These are phyloP conservation scores for Aurinia saxatilis DNA, from an alignment of 345 rosid species.

Conservation along the genomic window DNA sequence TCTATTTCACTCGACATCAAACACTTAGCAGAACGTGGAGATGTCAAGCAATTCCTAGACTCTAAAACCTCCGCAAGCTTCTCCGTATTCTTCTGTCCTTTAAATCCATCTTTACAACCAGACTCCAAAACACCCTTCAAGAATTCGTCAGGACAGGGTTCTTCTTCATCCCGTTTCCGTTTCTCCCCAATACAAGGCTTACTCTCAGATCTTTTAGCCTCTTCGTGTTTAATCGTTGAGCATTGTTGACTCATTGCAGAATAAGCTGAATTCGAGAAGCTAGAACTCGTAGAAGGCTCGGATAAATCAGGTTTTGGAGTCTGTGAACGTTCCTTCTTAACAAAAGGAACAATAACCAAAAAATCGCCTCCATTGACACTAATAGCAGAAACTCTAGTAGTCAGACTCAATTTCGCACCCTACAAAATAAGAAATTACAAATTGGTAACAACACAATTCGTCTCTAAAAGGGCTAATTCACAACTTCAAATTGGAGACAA, in stretches of 20 bases:
- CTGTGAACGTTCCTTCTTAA: slow-evolving; percentile 48
- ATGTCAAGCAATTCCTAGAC: slow-evolving; percentile 52
- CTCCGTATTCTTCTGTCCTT: slow-evolving; percentile 42
- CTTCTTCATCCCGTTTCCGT: slow-evolving; percentile 40
- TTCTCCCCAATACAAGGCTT: slow-evolving; percentile 22
- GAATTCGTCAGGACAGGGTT: slow-evolving; percentile 33
- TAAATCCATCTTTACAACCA: slow-evolving; percentile 33
- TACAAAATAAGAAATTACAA: slow-evolving; percentile 18
- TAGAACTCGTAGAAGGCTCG: slow-evolving; percentile 17
- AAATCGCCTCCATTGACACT: slow-evolving; percentile 43
- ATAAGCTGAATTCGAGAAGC: slow-evolving; percentile 55
- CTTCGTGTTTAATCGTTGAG: slow-evolving; percentile 26
- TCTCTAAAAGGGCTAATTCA: neutral
- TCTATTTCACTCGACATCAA: slow-evolving; percentile 32
- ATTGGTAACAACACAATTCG: neutral
- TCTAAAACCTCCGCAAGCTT: slow-evolving; percentile 62
- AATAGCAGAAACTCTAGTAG: slow-evolving; percentile 30
- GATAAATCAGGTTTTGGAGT: slow-evolving; percentile 29
- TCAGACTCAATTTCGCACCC: slow-evolving; percentile 58
- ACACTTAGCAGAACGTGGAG: slow-evolving; percentile 47
- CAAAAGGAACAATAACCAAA: slow-evolving; percentile 56
- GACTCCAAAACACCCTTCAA: slow-evolving; percentile 43
- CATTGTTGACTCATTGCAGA: slow-evolving; percentile 50
- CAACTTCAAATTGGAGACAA: neutral
- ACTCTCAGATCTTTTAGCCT: slow-evolving; percentile 14